Percentiles rank a stretch among this genome's conserved stretches.
Conservation (phyloP, 2,329 filamentous ascomycete species). For the Camillea tinctor region DNA sequence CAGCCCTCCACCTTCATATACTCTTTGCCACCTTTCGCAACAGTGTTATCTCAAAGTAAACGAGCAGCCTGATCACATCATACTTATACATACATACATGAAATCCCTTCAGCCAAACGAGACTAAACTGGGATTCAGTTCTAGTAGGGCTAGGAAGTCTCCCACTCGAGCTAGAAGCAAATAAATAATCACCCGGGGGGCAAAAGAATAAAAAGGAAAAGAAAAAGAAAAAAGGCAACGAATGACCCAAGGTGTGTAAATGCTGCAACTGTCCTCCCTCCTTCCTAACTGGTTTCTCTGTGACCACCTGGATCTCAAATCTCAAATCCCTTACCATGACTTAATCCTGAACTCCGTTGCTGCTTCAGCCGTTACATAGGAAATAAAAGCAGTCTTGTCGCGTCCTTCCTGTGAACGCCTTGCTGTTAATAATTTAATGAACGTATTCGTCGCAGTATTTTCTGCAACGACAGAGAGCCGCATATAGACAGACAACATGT, state of each 20-base stretch:
- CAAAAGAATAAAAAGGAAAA: neutral
- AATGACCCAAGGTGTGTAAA: slow-evolving; percentile 15
- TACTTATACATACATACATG: neutral
- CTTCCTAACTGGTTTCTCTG: slow-evolving; percentile 12
- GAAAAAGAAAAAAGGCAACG: neutral
- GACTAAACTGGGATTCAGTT: neutral
- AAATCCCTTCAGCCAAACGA: neutral
- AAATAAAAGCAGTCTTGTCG: slow-evolving; percentile 24
- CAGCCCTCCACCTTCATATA: neutral
- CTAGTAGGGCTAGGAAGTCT: neutral
- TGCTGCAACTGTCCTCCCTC: slow-evolving; percentile 20
- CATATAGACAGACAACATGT: neutral
- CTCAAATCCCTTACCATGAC: slow-evolving; percentile 5
- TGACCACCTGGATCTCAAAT: slow-evolving; percentile 5
- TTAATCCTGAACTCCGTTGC: slow-evolving; percentile 24
- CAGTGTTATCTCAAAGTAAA: neutral
- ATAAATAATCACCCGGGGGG: neutral
- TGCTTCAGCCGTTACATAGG: slow-evolving; percentile 22
- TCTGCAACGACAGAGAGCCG: slow-evolving; percentile 2
- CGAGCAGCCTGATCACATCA: neutral
- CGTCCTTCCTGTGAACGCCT: slow-evolving; percentile 25
- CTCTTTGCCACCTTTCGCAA: neutral
- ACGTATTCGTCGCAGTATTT: slow-evolving; percentile 12
- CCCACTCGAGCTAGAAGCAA: neutral
- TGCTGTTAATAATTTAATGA: slow-evolving; percentile 21